Evolutionary conservation across 1,284 basidiomycete species (phyloP).

Genomic region (Cutaneotrichosporon sp.): DNA sequence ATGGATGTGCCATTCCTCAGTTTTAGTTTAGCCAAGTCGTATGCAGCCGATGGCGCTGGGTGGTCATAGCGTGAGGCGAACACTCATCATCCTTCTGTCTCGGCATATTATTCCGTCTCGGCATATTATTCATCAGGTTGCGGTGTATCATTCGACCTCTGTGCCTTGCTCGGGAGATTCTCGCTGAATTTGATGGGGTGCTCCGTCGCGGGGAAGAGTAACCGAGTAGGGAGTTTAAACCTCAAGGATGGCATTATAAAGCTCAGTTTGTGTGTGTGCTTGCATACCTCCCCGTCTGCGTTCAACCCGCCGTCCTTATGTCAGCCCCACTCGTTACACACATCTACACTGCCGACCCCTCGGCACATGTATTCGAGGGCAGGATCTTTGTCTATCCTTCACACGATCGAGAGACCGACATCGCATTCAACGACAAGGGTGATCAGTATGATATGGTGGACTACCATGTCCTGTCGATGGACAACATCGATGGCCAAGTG

Average conservation of each 20-base stretch:
- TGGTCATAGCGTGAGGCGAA: no score
- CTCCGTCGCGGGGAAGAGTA: no score
- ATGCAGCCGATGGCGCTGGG: not conserved
- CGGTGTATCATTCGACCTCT: no score
- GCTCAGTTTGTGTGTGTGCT: no score
- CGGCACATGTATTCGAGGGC: conserved; percentile 36
- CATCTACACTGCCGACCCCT: conserved; percentile 42
- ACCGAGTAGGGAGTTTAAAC: no score
- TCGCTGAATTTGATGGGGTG: not conserved
- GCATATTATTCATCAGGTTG: no score
- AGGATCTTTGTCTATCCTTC: conserved; percentile 38
- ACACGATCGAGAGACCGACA: conserved; percentile 37
- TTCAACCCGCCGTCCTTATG: conserved; percentile 11
- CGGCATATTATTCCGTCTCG: no score
- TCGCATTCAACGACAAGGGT: conserved; percentile 35
- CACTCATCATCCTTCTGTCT: no score
- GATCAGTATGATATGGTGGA: conserved; percentile 42
- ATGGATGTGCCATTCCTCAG: conserved; percentile 27
- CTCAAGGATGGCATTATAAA: no score
- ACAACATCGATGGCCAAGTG: conserved; percentile 25
- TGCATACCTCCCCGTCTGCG: no score
- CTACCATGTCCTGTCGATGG: conserved; percentile 38
- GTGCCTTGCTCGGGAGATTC: not conserved
- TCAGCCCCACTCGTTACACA: conserved; percentile 28
- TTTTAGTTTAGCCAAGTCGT: conserved; percentile 7